phyloP scores from a whole-genome alignment of 305 asterid genomes.

The Stenogyne calaminthoides region DNA sequence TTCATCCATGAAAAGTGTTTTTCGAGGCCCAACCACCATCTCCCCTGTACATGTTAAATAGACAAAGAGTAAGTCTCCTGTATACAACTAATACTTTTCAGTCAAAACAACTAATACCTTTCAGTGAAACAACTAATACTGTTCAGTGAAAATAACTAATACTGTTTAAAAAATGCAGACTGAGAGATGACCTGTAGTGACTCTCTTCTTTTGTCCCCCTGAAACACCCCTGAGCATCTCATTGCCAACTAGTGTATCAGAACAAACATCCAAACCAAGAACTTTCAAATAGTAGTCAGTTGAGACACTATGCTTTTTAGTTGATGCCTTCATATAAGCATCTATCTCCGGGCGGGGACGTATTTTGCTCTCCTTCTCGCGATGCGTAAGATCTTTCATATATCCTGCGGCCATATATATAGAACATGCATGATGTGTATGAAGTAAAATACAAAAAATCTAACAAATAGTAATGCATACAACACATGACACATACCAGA shows the following conservation, averaged over 20 bases:
- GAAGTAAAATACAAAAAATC: too few relatives aligned
- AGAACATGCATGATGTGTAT: too few relatives aligned
- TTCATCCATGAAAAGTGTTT: constrained; percentile 94
- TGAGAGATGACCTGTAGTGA: constrained; percentile 64
- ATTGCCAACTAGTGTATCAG: constrained; percentile 82
- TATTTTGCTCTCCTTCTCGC: constrained; percentile 69
- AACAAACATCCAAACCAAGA: constrained; percentile 81
- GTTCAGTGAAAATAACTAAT: not conserved
- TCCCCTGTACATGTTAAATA: constrained; percentile 53
- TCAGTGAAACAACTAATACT: not conserved
- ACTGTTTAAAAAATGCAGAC: constrained; percentile 4
- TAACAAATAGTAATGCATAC: too few relatives aligned
- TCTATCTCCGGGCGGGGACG: constrained; percentile 85
- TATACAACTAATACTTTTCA: too few relatives aligned
- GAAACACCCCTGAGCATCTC: constrained; percentile 92
- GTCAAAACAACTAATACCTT: too few relatives aligned
- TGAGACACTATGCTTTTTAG: constrained; percentile 67
- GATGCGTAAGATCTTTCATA: constrained; percentile 58
- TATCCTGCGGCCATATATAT: constrained; percentile 39
- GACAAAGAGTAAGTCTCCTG: not conserved
- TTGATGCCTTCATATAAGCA: constrained; percentile 91
- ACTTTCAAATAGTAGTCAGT: constrained; percentile 82
- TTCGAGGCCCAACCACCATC: constrained; percentile 91
- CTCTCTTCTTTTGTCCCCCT: constrained; percentile 89
- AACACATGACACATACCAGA: constrained; percentile 52